phyloP scores from a whole-genome alignment of 2,329 filamentous ascomycete genomes.

The Cladosporium sp. region DNA sequence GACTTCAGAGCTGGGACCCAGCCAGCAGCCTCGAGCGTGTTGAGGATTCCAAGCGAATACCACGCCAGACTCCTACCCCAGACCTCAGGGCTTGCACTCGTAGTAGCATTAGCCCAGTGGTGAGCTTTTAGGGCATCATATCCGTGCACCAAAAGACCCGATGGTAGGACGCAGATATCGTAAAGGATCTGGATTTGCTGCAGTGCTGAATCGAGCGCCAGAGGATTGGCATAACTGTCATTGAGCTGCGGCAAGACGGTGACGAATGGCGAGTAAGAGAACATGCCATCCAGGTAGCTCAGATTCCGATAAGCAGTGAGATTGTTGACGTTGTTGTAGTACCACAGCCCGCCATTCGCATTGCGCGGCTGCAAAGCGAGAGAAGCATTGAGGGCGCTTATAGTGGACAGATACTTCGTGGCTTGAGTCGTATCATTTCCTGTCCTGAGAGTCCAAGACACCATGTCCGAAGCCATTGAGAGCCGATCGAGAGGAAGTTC shows the following conservation, averaged over 20 bases:
- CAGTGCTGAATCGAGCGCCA: constrained; percentile 25
- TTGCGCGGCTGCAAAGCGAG: constrained; percentile 35
- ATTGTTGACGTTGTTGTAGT: constrained; percentile 33
- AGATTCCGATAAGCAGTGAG: constrained; percentile 48
- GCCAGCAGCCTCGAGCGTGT: constrained; percentile 45
- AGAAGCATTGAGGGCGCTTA: constrained; percentile 29
- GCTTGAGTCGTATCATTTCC: not conserved
- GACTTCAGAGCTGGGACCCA: constrained; percentile 25
- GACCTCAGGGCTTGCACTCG: constrained; percentile 53
- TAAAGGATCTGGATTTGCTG: constrained; percentile 51
- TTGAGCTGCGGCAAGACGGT: constrained; percentile 33
- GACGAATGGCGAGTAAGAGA: constrained; percentile 48
- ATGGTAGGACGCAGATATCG: constrained; percentile 43
- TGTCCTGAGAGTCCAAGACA: constrained; percentile 23
- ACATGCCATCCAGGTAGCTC: constrained; percentile 58
- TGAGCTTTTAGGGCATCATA: constrained; percentile 54
- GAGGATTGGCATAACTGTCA: not conserved
- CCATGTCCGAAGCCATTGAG: constrained; percentile 32
- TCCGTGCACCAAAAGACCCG: constrained; percentile 54
- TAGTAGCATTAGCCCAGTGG: constrained; percentile 53
- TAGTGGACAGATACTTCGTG: constrained; percentile 19
- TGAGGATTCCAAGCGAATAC: constrained; percentile 55
- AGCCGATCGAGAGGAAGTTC: constrained; percentile 36
- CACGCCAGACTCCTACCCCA: constrained; percentile 58
- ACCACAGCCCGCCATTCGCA: constrained; percentile 37